Evolutionary conservation across 352 stramenopile species (phyloP).

Genomic region (Pythium angustatum): DNA sequence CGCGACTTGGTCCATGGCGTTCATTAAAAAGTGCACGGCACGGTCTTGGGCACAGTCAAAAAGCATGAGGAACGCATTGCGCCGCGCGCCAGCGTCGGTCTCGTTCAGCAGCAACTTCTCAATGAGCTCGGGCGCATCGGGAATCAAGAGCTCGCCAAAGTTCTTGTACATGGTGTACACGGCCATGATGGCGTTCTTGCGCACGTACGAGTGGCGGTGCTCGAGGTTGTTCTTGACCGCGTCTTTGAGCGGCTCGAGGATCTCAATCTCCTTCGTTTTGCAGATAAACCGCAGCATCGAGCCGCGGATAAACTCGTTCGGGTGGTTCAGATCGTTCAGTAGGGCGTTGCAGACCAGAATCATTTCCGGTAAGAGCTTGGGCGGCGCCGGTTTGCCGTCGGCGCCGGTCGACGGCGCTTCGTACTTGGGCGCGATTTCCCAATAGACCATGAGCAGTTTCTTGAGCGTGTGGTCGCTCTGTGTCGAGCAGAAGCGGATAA

Average conservation of each 20-base stretch:
- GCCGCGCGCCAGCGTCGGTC: slow-evolving; percentile 92
- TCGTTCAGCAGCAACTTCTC: slow-evolving; percentile 94
- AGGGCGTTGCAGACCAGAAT: slow-evolving; percentile 99
- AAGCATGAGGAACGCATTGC: slow-evolving; percentile 99
- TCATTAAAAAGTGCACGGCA: slow-evolving; percentile 97
- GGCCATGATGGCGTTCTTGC: slow-evolving; percentile 98
- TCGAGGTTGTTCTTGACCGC: slow-evolving; percentile 97
- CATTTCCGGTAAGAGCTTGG: slow-evolving; percentile 99
- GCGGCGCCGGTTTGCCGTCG: slow-evolving; percentile 36
- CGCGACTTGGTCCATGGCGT: slow-evolving; percentile 94
- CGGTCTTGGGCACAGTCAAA: slow-evolving; percentile 98
- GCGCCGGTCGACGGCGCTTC: slow-evolving; percentile 55
- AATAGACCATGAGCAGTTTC: slow-evolving; percentile 99
- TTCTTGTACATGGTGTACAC: slow-evolving; percentile 98
- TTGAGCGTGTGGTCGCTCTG: slow-evolving; percentile 99
- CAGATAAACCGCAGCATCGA: slow-evolving; percentile 99
- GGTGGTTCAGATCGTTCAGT: slow-evolving; percentile 99
- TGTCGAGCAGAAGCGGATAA: slow-evolving; percentile 99
- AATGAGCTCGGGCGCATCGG: slow-evolving; percentile 98
- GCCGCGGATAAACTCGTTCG: slow-evolving; percentile 99
- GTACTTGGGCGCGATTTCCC: slow-evolving; percentile 98
- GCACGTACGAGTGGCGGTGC: slow-evolving; percentile 98
- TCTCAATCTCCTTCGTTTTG: slow-evolving; percentile 99
- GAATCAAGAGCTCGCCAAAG: slow-evolving; percentile 94
- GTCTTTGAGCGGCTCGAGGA: slow-evolving; percentile 87